Conservation (phyloP, 2,329 filamentous ascomycete species). For the Claviceps lovelessii region DNA sequence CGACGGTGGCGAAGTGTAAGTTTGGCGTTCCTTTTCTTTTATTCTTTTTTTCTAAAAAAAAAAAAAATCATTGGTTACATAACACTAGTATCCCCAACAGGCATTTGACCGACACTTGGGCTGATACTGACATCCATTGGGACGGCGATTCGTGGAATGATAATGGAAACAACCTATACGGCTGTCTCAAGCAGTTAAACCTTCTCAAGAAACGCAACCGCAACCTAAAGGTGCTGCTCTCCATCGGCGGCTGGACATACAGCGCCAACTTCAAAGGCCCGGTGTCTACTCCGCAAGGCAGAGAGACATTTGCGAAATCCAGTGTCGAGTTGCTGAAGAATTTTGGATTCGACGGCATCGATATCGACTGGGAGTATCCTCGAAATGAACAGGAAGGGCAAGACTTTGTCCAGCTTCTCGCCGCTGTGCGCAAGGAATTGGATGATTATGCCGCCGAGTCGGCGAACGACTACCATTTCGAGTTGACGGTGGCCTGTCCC, state of each 20-base stretch:
- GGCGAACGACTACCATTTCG: conserved; percentile 36
- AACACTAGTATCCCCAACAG: conserved; percentile 10
- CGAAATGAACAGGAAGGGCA: conserved; percentile 38
- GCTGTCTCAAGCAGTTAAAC: conserved; percentile 77
- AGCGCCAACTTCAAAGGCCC: conserved; percentile 67
- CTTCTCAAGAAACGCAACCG: conserved; percentile 69
- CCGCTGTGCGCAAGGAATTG: conserved; percentile 40
- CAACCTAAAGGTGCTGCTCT: conserved; percentile 71
- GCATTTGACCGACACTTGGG: conserved; percentile 46
- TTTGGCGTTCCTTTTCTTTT: not conserved
- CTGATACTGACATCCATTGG: conserved; percentile 60
- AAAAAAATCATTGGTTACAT: not conserved
- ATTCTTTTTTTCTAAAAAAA: not conserved
- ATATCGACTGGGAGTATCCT: conserved; percentile 58
- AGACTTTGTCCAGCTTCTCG: conserved; percentile 45
- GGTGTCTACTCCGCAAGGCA: conserved; percentile 54
- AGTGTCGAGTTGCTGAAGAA: conserved; percentile 66
- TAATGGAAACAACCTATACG: conserved; percentile 66
- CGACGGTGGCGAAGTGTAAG: conserved; percentile 65
- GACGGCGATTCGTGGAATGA: conserved; percentile 58
- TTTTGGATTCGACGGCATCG: conserved; percentile 61
- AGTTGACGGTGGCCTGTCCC: conserved; percentile 50
- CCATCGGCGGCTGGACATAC: conserved; percentile 89
- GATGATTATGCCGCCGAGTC: conserved; percentile 39
- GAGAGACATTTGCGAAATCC: conserved; percentile 56